Evolutionary conservation across 2,329 filamentous ascomycete species (phyloP), one percentile per base, ranked within the genome.

Genomic region (Fusarium sp.): DNA sequence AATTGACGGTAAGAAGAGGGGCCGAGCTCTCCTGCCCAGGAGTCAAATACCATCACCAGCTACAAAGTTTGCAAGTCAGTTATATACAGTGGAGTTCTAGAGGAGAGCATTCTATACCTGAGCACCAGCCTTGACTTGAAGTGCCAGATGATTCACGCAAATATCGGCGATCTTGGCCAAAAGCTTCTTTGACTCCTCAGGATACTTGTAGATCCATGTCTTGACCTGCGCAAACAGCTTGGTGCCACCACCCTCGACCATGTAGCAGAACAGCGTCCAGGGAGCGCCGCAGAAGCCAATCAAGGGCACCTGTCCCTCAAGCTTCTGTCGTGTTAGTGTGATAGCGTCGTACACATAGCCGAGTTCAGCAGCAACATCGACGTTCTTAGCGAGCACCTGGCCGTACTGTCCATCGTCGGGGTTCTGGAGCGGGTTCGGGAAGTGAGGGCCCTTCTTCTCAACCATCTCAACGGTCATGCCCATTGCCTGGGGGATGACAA

Each of bases 381-480:
- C 94, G 18, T 93, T 79, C 78, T 91, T 90, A 75, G 88, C 86
- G 83, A 98, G 87, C 68, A 98, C 88, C 79, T 92, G 86, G 73
- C 86, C 86, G 84, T 97, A 98, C 83, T 98, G 95, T 71, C 88
- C 89, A 80, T 98, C 95, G 57, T 91, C 88, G 7, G 96, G 95
- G 42, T 89, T 91, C 79, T 89, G 87, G 68, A 99, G 87, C 20
- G 96, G 96, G 51, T 92, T 86, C 1, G 96, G 96, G 82, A 99
- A 99, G 81, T 97, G 93, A 16, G 96, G 96, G 1, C 96, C 96
- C 83, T 97, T 97, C 85, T 96, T 97, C 82, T 98, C 95, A 16
- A 98, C 88, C 96, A 99, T 99, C 82, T 98, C 93, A 33, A 99
- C 96, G n/a, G 88, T 88, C 96, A 99, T 99, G 2, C 96, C 96